Base-by-base conservation (phyloP, 371 early-diverging fungal species). In the Mucor lusitanicus region DNA sequence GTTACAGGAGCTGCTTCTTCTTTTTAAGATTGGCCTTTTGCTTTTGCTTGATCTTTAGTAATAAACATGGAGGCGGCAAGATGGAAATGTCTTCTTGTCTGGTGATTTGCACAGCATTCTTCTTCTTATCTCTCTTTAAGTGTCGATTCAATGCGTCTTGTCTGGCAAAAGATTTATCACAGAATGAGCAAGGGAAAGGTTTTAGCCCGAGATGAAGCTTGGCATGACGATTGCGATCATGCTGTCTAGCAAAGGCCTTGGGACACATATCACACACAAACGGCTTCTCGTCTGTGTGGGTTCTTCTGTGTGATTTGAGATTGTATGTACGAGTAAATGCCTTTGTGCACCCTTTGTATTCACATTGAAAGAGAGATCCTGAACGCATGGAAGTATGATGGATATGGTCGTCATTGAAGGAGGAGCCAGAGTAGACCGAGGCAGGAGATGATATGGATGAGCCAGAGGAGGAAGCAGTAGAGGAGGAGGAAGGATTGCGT, bases 301-400 rank as follows among this genome's bases (percentile, higher is more conserved):
- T 90, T n/a, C 89, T 81, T 67, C 85, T 83, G 65, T 94, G 94
- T 1, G 93, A 91, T 66, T 90, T 91, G 11, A 95, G 78, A 65
- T 94, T 93, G 37, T 92, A 92, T 7, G 89, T 86, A 58, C 92
- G 92, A 23, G 92, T 88, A 63, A 94, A 94, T 9, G 88, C 80
- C 74, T 91, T 91, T 50, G 73, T 80, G 70, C 94, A 95, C 27
- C 80, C 88, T 13, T 85, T 83, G 48, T 69, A 72, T 28, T 71
- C 64, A 37, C 75, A 75, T 3, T 44, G 59, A 35, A 55, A 65
- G 28, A 71, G n/a, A 27, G 33, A 23, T 21, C 25, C n/a, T 25
- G 53, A 7, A n/a, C 30, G 55, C 4, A 32, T 19, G 35, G 48
- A 27, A 2, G 23, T 50, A 23, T 50, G 50, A 50, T 50, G 50